These are phyloP conservation scores for Globisporangium cederbergense DNA, from an alignment of 352 stramenopile genomes.

Conservation along the genomic window DNA sequence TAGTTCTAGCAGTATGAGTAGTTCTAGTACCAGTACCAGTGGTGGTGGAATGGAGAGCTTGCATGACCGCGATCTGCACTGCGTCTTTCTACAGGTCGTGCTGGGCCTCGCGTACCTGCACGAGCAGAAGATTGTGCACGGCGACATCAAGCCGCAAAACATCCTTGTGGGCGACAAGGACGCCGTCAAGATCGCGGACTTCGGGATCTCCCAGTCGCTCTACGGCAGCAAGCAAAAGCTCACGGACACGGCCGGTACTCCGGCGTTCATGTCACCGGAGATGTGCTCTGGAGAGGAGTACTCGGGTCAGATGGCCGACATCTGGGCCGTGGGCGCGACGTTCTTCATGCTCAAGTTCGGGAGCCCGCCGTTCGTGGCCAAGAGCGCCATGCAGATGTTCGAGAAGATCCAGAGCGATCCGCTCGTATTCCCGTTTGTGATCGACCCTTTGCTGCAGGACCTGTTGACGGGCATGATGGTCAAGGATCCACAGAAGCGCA, in stretches of 20 bases:
- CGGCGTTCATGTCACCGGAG: conserved; percentile 92
- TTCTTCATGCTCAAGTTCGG: conserved; percentile 90
- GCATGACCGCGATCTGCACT: conserved; percentile 69
- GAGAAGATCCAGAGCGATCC: conserved; percentile 83
- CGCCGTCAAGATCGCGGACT: conserved; percentile 91
- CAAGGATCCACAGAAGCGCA: conserved; percentile 50
- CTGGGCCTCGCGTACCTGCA: conserved; percentile 89
- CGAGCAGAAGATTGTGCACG: conserved; percentile 81
- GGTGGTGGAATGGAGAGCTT: conserved; percentile 31
- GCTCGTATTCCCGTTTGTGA: conserved; percentile 51
- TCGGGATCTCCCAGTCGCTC: conserved; percentile 87
- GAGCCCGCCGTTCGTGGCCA: conserved; percentile 85
- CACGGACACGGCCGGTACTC: conserved; percentile 79
- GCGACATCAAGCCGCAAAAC: conserved; percentile 88
- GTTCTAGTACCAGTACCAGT: background rate
- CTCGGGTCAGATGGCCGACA: conserved; percentile 85
- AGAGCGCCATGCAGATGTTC: conserved; percentile 87
- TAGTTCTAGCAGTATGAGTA: background rate
- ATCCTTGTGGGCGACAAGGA: conserved; percentile 84
- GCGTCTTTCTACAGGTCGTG: conserved; percentile 70
- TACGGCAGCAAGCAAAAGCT: conserved; percentile 81
- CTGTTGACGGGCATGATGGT: conserved; percentile 64
- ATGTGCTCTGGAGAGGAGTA: conserved; percentile 86
- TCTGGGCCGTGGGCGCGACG: conserved; percentile 89
- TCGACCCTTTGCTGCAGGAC: conserved; percentile 55